Base-by-base conservation (phyloP, 257 asterid genomes). In the Salvia miltiorrhiza region DNA sequence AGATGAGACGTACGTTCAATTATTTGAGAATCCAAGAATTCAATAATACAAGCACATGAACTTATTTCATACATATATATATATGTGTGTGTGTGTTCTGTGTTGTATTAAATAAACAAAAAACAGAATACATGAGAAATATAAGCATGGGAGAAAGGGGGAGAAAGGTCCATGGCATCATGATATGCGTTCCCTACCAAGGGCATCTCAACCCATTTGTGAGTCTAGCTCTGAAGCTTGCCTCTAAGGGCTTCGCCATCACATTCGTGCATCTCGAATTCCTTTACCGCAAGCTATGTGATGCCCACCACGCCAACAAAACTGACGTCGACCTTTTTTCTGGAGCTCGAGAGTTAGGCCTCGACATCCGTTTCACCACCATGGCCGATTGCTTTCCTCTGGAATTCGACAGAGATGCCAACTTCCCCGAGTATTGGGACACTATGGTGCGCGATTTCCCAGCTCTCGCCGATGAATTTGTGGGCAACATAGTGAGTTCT, bases 151-250 rank as follows among this genome's bases (percentile, higher is more conserved):
- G 57, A 3, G 70, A 53, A 5, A 13, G 7, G 35, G 32, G 40
- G 11, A 63, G 71, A 32, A 84, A 71, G 69, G 77, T 85, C 12
- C 86, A 88, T 45, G 95, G 86, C 45, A 84, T 88, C 7, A 74
- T 88, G 85, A 76, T 86, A 21, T 75, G 87, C 4, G 56, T 76
- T 44, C 96, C 93, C 8, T 81, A 67, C 55, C 96, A 87, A 75
- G 96, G 96, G 24, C 96, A 89, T 44, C 67, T 87, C 6, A 87
- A 69, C 43, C 94, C 96, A 0, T 83, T 74, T 19, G 79, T 79
- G 1, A 62, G 58, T 21, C 82, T 89, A 10, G 88, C 92, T 14
- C 73, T 83, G 17, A 87, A 87, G 57, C 81, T 87, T 2, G 96
- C 96, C 12, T 83, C 92, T 1, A 76, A 79, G 5, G 94, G 87